These are phyloP conservation scores for Falciphora oryzae DNA, from an alignment of 2,329 filamentous ascomycete genomes.

Conservation along the genomic window DNA sequence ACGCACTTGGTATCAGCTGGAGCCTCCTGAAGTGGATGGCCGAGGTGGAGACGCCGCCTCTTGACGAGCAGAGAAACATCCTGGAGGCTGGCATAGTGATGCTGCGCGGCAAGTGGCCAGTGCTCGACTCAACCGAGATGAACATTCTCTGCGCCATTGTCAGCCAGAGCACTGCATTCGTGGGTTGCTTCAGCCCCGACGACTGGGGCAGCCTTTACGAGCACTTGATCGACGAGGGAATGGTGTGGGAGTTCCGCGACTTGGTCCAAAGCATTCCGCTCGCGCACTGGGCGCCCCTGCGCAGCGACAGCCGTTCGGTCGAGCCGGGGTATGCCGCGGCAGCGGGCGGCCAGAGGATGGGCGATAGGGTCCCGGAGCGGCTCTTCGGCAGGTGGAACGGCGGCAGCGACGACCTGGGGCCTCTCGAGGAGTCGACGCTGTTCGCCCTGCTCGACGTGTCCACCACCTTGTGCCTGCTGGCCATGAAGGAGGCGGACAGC, in stretches of 20 bases:
- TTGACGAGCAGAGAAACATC: not conserved
- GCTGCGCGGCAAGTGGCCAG: not conserved
- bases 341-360: no score
- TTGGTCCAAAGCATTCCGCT: not conserved
- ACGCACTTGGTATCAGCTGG: not conserved
- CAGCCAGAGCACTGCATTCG: not conserved
- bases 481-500: not conserved
- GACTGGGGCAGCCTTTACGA: slow-evolving; percentile 1
- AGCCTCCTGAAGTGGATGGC: slow-evolving; percentile 1
- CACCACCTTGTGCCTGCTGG: not conserved
- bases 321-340: no score
- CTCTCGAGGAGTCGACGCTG: not conserved
- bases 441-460: slow-evolving; percentile 1
- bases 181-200: not conserved
- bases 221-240: slow-evolving; percentile 1
- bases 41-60: not conserved
- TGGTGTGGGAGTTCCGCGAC: slow-evolving; percentile 6
- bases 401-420: not conserved
- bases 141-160: no score
- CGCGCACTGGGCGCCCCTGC: not conserved
- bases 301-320: no score
- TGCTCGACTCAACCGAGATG: slow-evolving; percentile 4
- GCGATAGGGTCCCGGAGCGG: not conserved
- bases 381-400: not conserved
- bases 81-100: not conserved